Base-by-base conservation (phyloP, 805 yeast species). In the Saturnispora bothae region DNA sequence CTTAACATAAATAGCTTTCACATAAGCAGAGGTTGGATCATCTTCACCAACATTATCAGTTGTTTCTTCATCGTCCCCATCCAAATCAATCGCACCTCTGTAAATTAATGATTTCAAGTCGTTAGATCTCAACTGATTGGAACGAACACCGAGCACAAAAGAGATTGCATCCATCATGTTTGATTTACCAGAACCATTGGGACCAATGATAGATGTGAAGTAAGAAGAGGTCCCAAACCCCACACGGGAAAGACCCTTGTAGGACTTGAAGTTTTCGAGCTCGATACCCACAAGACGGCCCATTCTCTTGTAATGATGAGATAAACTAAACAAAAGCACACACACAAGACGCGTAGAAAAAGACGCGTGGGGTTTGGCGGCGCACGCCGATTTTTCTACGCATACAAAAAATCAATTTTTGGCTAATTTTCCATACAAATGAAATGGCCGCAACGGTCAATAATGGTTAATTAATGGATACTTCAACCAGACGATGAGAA, bases 151-250 rank as follows among this genome's bases (percentile, higher is more conserved):
- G 27, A 92, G 67, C 7, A 89, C 97, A 57, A 92, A 92, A 25
- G 94, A 69, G 68, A 92, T 76, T 4, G 96, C 85, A 57, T 94
- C 98, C 57, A 92, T 92, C 46, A 92, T 96, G 53, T 94, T 92
- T 13, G 97, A 88, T 60, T 92, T 92, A 2, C 99, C 99, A 10
- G 95, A 82, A 7, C 98, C 98, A 66, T 92, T 92, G n/a, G 97
- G 97, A 1, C 98, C 98, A 41, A 92, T 83, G 44, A 92, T 83
- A 32, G 94, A 79, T 1, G 95, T 84, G 63, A 92, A 92, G 43
- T 71, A 67, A 2, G 47, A 36, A 0, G 88, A 73, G 10, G 78
- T 68, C 0, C 96, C 96, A 58, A 92, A 82, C 3, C 92, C 94
- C 17, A 89, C 73, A 4, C 68, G 67, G 14, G 84, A 69, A 0